Conservation (phyloP, 2,329 filamentous ascomycete species). For the Elsinoe fawcettii region DNA sequence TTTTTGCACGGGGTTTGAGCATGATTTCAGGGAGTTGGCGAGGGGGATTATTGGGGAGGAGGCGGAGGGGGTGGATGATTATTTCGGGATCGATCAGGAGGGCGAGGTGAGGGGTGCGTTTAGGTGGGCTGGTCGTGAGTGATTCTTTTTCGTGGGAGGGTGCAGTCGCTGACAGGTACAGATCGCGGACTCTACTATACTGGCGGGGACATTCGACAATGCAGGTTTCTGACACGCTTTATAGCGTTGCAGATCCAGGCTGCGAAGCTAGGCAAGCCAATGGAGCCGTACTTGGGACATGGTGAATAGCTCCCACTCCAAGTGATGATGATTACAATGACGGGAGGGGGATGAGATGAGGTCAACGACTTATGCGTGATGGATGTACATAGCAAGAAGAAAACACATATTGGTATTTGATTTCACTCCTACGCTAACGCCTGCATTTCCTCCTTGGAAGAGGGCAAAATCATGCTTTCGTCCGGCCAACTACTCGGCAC, state of each 20-base stretch:
- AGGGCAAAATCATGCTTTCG: background rate
- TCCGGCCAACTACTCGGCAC: background rate
- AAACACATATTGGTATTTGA: conserved; percentile 3
- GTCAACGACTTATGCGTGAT: background rate
- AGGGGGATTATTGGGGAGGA: conserved; percentile 35
- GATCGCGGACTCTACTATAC: conserved; percentile 38
- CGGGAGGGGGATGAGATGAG: too few relatives aligned
- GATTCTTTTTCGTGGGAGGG: background rate
- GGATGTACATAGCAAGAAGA: background rate
- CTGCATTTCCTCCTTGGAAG: background rate
- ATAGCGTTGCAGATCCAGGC: conserved; percentile 42
- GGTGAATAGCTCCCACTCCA: background rate
- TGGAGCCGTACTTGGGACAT: background rate
- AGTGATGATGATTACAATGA: background rate
- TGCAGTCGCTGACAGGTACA: conserved; percentile 22
- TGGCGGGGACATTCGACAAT: conserved; percentile 37
- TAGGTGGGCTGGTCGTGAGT: conserved; percentile 33
- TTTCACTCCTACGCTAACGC: conserved; percentile 11
- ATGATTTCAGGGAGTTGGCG: conserved; percentile 36
- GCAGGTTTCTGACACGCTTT: conserved; percentile 42
- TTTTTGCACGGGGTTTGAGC: conserved; percentile 40
- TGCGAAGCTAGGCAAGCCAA: conserved; percentile 21
- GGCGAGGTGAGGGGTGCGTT: conserved; percentile 41
- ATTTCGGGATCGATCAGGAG: conserved; percentile 40
- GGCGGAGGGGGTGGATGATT: conserved; percentile 36